Evolutionary conservation across 1,139 yeast genomes (phyloP).

Genomic region (Geotrichum cucujoidarum): DNA sequence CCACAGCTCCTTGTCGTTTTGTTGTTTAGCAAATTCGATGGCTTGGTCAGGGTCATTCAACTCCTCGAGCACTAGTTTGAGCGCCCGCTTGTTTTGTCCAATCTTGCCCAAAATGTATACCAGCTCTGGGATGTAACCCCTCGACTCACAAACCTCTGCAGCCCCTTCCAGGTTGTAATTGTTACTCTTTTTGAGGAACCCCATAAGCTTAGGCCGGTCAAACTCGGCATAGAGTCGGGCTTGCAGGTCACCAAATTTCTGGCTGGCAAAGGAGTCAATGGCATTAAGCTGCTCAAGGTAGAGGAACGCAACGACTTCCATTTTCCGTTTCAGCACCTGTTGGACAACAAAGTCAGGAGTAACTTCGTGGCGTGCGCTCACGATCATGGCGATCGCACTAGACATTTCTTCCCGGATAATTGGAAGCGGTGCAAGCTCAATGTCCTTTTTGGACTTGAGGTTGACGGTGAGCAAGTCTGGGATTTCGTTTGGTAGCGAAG

Average conservation of each 20-base stretch:
- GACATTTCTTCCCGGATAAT: constrained; percentile 41
- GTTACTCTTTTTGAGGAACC: constrained; percentile 48
- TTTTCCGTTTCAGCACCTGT: constrained; percentile 40
- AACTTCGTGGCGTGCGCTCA: constrained; percentile 62
- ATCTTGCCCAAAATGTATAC: constrained; percentile 78
- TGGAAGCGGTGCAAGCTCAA: constrained; percentile 42
- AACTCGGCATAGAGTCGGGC: constrained; percentile 61
- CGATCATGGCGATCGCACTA: constrained; percentile 52
- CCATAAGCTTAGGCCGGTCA: constrained; percentile 49
- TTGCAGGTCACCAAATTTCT: constrained; percentile 60
- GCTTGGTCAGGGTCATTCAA: constrained; percentile 77
- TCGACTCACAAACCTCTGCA: constrained; percentile 54
- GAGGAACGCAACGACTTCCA: constrained; percentile 48
- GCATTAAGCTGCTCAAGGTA: constrained; percentile 54
- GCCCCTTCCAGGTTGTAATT: constrained; percentile 70
- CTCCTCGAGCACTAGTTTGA: constrained; percentile 68
- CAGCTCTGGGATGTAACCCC: constrained; percentile 57
- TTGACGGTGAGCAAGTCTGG: constrained; percentile 52
- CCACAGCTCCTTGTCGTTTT: constrained; percentile 77
- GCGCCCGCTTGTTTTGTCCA: constrained; percentile 74
- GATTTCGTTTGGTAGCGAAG: constrained; percentile 44
- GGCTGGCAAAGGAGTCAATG: constrained; percentile 51
- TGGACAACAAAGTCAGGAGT: constrained; percentile 48
- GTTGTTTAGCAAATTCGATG: constrained; percentile 68
- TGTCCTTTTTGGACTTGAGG: constrained; percentile 38